phyloP scores from a whole-genome alignment of 2,329 filamentous ascomycete species.

The Aureobasidium leucospermi region DNA sequence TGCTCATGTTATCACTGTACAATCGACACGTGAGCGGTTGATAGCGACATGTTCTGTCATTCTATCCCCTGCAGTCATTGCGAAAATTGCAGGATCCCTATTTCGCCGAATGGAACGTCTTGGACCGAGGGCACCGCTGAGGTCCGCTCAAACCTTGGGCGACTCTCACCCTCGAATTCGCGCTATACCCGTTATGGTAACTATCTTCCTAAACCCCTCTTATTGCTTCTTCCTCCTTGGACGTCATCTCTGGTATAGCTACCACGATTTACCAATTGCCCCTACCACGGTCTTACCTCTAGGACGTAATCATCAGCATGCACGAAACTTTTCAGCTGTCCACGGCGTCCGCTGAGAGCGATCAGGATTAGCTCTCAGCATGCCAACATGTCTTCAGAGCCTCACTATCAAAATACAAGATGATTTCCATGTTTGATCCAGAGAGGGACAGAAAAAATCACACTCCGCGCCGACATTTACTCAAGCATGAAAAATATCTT shows the following conservation, averaged over 20 bases:
- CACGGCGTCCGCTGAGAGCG: too few species aligned
- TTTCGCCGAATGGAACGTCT: neutral
- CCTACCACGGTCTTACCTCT: too few species aligned
- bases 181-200: neutral
- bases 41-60: constrained; percentile 4
- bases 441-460: too few species aligned
- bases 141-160: neutral
- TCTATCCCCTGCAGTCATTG: neutral
- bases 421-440: too few species aligned
- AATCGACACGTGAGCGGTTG: neutral
- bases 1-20: constrained; percentile 4
- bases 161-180: neutral
- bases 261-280: too few species aligned
- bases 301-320: too few species aligned
- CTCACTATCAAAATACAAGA: too few species aligned
- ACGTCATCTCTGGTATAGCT: neutral
- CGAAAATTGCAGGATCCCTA: neutral
- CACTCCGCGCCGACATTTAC: too few species aligned
- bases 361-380: too few species aligned
- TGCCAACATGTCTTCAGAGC: too few species aligned
- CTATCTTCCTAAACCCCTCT: neutral
- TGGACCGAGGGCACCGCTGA: neutral
- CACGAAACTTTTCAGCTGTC: too few species aligned
- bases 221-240: neutral
- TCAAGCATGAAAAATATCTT: too few species aligned